phyloP scores from a whole-genome alignment of 768 basidiomycete species.

The Ramaria sp. region DNA sequence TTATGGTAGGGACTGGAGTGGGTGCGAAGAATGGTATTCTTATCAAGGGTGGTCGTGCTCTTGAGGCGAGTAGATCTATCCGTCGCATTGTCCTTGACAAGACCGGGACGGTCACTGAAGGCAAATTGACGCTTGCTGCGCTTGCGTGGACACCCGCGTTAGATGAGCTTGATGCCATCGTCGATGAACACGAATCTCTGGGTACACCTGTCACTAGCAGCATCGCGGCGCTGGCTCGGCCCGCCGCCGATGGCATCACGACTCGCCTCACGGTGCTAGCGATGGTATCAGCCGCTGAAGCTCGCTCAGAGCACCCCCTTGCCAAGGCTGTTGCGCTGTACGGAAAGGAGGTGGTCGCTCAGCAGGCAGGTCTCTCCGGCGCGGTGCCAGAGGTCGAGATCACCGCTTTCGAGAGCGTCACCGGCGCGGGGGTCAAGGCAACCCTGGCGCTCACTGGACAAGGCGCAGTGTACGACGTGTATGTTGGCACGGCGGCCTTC shows the following conservation, averaged over 20 bases:
- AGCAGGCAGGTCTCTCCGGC: slow-evolving; percentile 18
- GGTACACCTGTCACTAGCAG: slow-evolving; percentile 13
- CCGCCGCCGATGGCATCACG: slow-evolving; percentile 49
- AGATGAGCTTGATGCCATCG: slow-evolving; percentile 18
- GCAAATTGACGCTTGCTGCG: slow-evolving; percentile 77
- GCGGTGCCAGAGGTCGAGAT: slow-evolving; percentile 44
- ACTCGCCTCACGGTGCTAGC: slow-evolving; percentile 53
- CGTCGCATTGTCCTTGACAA: slow-evolving; percentile 87
- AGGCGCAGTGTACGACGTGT: slow-evolving; percentile 34
- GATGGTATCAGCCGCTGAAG: slow-evolving; percentile 80
- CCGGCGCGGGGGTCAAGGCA: slow-evolving; percentile 83
- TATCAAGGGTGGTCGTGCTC: slow-evolving; percentile 92
- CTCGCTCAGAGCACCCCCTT: slow-evolving; percentile 90
- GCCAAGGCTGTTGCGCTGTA: slow-evolving; percentile 86
- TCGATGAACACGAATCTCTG: neutral
- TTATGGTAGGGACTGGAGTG: slow-evolving; percentile 98
- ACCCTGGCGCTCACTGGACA: slow-evolving; percentile 39
- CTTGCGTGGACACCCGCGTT: slow-evolving; percentile 58
- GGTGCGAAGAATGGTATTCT: slow-evolving; percentile 95
- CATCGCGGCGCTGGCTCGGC: slow-evolving; percentile 11
- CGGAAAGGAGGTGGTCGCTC: slow-evolving; percentile 52
- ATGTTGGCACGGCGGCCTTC: slow-evolving; percentile 71
- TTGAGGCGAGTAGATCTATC: slow-evolving; percentile 83
- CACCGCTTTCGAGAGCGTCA: slow-evolving; percentile 73
- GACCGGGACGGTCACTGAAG: slow-evolving; percentile 93